These are phyloP conservation scores for Aurinia saxatilis DNA, from an alignment of 345 rosid species.

Conservation along the genomic window DNA sequence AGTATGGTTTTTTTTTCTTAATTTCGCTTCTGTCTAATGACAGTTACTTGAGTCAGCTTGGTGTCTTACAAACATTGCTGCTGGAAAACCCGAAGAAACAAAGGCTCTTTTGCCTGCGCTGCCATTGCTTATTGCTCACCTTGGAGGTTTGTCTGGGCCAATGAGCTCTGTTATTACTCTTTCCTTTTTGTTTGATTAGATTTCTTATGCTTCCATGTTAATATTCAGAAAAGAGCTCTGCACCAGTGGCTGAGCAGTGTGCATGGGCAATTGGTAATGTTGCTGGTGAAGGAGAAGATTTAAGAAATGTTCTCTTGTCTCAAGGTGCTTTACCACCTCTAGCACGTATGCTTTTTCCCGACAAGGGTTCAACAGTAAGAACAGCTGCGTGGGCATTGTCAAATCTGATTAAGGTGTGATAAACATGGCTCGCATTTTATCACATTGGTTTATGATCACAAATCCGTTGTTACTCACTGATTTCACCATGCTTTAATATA, in stretches of 20 bases:
- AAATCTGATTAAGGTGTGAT: constrained; percentile 79
- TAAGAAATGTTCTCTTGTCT: constrained; percentile 72
- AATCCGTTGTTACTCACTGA: constrained; percentile 26
- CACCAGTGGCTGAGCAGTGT: constrained; percentile 92
- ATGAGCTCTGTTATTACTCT: not conserved
- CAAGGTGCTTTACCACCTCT: constrained; percentile 91
- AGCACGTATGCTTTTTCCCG: constrained; percentile 92
- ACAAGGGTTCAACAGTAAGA: constrained; percentile 87
- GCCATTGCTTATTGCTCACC: constrained; percentile 87
- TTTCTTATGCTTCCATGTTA: constrained; percentile 16
- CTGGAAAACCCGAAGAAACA: constrained; percentile 93
- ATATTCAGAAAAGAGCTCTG: constrained; percentile 73
- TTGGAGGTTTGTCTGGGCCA: constrained; percentile 64
- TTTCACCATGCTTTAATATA: constrained; percentile 34
- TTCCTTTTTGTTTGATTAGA: not conserved
- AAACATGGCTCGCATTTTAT: not conserved
- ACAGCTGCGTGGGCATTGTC: constrained; percentile 99
- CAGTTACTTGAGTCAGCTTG: constrained; percentile 98
- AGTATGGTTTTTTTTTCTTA: not conserved
- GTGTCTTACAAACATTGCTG: constrained; percentile 98
- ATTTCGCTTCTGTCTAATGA: constrained; percentile 14
- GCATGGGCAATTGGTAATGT: constrained; percentile 98
- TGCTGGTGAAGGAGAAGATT: constrained; percentile 95
- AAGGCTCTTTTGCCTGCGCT: constrained; percentile 77
- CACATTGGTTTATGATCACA: constrained; percentile 5